phyloP scores from a whole-genome alignment of 495 filamentous ascomycete species.

The Neurospora hispaniola region DNA sequence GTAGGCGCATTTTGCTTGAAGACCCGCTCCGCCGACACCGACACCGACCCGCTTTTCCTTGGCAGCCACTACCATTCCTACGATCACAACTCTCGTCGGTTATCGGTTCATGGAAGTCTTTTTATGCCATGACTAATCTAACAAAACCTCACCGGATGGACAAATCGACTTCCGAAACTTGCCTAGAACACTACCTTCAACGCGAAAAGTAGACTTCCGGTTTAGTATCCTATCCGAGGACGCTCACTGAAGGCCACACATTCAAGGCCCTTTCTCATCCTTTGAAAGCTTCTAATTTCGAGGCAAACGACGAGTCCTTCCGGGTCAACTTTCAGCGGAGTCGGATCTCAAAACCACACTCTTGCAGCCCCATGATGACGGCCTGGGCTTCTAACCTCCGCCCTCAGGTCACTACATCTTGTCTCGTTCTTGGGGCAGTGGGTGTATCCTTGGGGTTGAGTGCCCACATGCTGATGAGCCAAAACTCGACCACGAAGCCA shows the following conservation, averaged over 20 bases:
- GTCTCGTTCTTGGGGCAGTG: slow-evolving; percentile 12
- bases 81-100: background rate
- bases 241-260: background rate
- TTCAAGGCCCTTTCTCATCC: background rate
- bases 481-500: background rate
- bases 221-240: background rate
- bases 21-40: background rate
- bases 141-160: background rate
- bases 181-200: background rate
- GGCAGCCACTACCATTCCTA: background rate
- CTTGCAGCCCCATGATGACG: slow-evolving; percentile 2
- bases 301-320: background rate
- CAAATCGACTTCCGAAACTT: background rate
- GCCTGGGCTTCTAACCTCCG: slow-evolving; percentile 4
- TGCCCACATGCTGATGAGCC: slow-evolving; percentile 1
- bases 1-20: background rate
- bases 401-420: slow-evolving; percentile 2
- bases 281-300: background rate
- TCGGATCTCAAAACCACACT: background rate
- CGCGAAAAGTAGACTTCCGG: background rate
- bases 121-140: background rate
- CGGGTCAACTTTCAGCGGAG: background rate
- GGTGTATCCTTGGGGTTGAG: slow-evolving; percentile 11
- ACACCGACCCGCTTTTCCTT: background rate
- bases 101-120: background rate